These are phyloP conservation scores for Quercus variabilis DNA, from an alignment of 306 rosid genomes.

Conservation along the genomic window DNA sequence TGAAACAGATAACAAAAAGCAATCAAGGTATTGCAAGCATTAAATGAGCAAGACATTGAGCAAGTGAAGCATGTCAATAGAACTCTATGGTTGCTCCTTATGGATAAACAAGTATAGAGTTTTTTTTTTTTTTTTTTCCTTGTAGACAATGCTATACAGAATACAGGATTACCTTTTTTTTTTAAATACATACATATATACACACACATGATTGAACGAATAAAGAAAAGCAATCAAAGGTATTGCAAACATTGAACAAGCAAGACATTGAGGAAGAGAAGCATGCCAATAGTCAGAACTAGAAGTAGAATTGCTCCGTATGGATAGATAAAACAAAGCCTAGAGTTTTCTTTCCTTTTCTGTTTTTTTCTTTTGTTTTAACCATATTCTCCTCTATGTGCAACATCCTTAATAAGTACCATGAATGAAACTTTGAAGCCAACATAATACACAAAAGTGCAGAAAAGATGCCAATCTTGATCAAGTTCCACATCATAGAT, in stretches of 20 bases:
- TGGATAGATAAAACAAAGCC: background rate
- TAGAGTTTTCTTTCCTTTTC: background rate
- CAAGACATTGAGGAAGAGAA: no score
- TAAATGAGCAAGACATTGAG: background rate
- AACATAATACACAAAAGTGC: background rate
- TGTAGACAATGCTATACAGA: no score
- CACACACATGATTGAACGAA: no score
- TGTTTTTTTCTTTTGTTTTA: background rate
- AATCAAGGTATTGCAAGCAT: background rate
- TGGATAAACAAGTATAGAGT: background rate
- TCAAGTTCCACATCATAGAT: background rate
- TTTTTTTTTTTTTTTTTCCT: no score
- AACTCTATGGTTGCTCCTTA: background rate
- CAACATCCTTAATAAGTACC: background rate
- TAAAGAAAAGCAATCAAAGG: no score
- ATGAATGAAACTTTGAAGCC: background rate
- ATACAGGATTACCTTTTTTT: no score
- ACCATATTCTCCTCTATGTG: background rate
- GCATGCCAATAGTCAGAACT: no score
- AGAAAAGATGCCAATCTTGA: background rate
- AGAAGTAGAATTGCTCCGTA: background rate
- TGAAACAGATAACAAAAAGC: background rate
- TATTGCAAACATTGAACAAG: no score
- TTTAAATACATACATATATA: no score
- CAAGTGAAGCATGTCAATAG: background rate